Base-by-base conservation (phyloP, 208 protist species). In the Phytomonas sp. region DNA sequence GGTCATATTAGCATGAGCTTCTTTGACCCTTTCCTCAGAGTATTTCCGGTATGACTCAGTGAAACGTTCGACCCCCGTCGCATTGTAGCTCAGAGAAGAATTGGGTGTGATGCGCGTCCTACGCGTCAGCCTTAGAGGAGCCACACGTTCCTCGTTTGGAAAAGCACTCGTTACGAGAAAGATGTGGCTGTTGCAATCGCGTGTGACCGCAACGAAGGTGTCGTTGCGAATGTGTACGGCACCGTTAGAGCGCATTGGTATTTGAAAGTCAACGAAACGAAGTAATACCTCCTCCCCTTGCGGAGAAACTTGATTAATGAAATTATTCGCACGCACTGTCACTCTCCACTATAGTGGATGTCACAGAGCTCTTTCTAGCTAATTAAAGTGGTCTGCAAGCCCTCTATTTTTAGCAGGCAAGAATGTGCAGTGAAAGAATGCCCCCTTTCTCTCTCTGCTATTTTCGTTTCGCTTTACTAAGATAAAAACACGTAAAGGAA, bases 181-280 rank as follows among this genome's bases (percentile, higher is more conserved):
- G 0, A 84, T 46, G 36, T 70, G 62, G 23, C 80, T 79, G 0
- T 68, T 77, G 53, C 72, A 72, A 66, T 91, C 82, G 9, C 76
- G 72, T 2, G 83, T 82, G 46, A 72, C 77, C 28, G 76, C 62
- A 28, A 88, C 59, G 66, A 96, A 96, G 13, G 85, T 85, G 79
- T 94, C 84, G 69, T 96, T 92, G 67, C 78, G 83, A 37, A 96
- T 72, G 71, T 96, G 91, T 20, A 71, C 78, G 1, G 78, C 87
- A 68, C 88, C 85, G 71, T 96, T 96, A 4, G 91, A 90, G 23
- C 77, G 74, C 91, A 96, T 96, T 0, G 15, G 43, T 29, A 5
- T 33, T 31, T 3, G 29, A 9, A 56, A 20, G 40, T 51, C 13
- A 51, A 15, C 40, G 4, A 17, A 3, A 34, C 65, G 32, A 36